Conservation (phyloP, 106 monocot species). For the Narthecium ossifragum region DNA sequence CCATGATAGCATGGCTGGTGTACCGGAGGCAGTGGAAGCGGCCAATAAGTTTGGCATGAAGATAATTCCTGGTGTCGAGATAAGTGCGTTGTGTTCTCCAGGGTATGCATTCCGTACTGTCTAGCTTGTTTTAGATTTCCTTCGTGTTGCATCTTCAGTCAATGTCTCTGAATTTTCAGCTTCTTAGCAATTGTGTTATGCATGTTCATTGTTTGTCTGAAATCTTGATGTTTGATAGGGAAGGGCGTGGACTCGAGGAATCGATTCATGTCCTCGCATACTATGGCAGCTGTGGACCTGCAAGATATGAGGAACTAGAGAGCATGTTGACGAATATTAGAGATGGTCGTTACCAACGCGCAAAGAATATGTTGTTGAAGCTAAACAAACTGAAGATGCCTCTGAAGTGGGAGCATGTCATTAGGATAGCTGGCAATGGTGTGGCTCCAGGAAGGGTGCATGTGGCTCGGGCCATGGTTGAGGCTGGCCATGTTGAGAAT, state of each 20-base stretch:
- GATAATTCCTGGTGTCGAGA: slow-evolving; percentile 95
- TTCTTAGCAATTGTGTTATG: neutral
- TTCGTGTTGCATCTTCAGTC: neutral
- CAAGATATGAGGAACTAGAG: slow-evolving; percentile 52
- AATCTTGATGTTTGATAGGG: slow-evolving; percentile 24
- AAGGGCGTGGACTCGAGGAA: slow-evolving; percentile 44
- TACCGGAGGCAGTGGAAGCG: slow-evolving; percentile 61
- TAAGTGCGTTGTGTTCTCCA: slow-evolving; percentile 60
- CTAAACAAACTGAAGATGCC: slow-evolving; percentile 65
- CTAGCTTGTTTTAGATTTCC: neutral
- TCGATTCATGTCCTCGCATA: slow-evolving; percentile 88
- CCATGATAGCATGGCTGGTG: slow-evolving; percentile 89
- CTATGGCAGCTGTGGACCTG: slow-evolving; percentile 75
- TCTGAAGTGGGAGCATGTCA: slow-evolving; percentile 76
- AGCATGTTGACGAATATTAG: slow-evolving; percentile 56
- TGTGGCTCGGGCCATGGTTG: slow-evolving; percentile 89
- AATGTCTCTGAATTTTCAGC: neutral
- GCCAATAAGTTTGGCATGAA: slow-evolving; percentile 66
- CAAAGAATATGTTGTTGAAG: slow-evolving; percentile 76
- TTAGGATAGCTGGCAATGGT: slow-evolving; percentile 77
- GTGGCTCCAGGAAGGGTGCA: slow-evolving; percentile 96
- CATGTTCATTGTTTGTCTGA: neutral
- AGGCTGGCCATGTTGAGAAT: slow-evolving; percentile 82
- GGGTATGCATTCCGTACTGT: slow-evolving; percentile 35
- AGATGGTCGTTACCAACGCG: slow-evolving; percentile 74